Evolutionary conservation across 2,329 filamentous ascomycete species (phyloP).

Genomic region (Ophiognomonia clavigignenti-juglandacearum): DNA sequence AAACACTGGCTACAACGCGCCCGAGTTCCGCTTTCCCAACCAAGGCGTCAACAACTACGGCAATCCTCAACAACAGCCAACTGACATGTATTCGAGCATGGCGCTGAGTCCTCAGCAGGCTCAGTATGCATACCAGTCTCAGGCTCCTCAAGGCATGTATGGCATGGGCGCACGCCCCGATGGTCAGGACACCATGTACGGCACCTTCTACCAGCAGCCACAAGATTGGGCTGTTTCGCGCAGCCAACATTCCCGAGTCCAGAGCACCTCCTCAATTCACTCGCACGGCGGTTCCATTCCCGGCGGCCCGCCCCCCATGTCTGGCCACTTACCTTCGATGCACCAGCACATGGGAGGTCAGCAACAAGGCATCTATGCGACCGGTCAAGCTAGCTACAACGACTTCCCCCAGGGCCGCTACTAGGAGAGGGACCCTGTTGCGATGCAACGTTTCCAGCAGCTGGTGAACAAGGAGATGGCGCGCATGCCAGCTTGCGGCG

Average conservation of each 20-base stretch:
- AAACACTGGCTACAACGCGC: constrained; percentile 2
- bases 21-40: constrained; percentile 8
- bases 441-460: neutral
- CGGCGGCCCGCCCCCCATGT: constrained; percentile 4
- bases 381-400: constrained; percentile 1
- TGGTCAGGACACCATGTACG: constrained; percentile 3
- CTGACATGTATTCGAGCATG: constrained; percentile 8
- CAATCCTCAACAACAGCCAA: neutral
- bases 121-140: constrained; percentile 4
- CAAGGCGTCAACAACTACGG: constrained; percentile 4
- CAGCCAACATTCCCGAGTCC: constrained; percentile 9
- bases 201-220: neutral
- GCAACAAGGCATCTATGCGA: constrained; percentile 5
- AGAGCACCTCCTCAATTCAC: constrained; percentile 10
- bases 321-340: constrained; percentile 9
- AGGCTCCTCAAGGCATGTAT: constrained; percentile 7
- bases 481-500: neutral
- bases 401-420: constrained; percentile 3
- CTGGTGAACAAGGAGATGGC: neutral
- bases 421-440: neutral
- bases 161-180: constrained; percentile 1
- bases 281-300: constrained; percentile 7
- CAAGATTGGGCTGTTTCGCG: constrained; percentile 9
- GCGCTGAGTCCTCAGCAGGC: constrained; percentile 5
- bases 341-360: constrained; percentile 9